phyloP scores from a whole-genome alignment of 2,329 filamentous ascomycete species.

The Verticillium tricorpus region DNA sequence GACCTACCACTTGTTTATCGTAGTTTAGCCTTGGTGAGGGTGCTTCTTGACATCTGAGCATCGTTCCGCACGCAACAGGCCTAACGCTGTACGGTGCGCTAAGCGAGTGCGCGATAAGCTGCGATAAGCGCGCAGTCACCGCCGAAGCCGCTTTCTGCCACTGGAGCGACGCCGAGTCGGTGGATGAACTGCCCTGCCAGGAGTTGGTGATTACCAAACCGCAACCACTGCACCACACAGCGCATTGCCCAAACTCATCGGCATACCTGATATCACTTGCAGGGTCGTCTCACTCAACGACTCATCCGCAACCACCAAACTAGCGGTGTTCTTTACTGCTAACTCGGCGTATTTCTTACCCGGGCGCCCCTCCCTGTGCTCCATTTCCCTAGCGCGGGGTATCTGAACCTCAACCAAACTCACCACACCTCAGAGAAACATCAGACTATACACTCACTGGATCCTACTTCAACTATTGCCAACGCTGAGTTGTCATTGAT shows the following conservation, averaged over 20 bases:
- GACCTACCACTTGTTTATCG: neutral
- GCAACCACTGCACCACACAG: neutral
- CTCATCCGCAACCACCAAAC: neutral
- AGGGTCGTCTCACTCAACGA: neutral
- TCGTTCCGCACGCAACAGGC: neutral
- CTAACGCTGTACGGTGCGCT: neutral
- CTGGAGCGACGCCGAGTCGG: neutral
- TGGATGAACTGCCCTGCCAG: neutral
- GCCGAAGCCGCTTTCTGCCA: neutral
- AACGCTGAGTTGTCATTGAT: neutral
- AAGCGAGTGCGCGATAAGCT: conserved; percentile 8
- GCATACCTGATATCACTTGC: neutral
- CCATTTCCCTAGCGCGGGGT: neutral
- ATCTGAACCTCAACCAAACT: neutral
- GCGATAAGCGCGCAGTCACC: conserved; percentile 3
- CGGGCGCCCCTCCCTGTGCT: neutral
- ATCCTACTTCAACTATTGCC: neutral
- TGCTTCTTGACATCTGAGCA: neutral
- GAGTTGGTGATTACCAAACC: neutral
- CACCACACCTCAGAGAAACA: neutral
- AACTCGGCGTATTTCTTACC: too few species aligned
- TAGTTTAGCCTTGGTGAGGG: neutral
- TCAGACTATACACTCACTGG: neutral
- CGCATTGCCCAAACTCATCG: neutral
- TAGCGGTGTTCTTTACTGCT: neutral